Base-by-base conservation (phyloP, 2,329 filamentous ascomycete species). In the Aquanectria penicillioides region DNA sequence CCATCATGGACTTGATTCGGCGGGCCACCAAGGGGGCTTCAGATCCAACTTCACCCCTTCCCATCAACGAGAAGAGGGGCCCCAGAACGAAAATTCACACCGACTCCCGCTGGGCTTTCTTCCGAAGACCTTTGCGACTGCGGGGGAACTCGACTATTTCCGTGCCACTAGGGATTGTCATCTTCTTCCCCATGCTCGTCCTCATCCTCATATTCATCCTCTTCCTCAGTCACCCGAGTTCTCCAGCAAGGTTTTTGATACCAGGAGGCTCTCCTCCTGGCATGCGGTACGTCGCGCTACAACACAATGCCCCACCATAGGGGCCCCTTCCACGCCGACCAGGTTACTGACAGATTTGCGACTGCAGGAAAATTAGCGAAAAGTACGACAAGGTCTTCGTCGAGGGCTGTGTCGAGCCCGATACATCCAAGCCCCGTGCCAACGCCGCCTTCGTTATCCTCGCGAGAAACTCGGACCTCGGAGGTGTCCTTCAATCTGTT, bases 351-450 rank as follows among this genome's bases (percentile, higher is more conserved):
- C 53, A 15, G 6, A 5, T 15, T 37, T 51, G 15, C 40, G 17
- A 13, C 31, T 65, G 71, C 73, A 97, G 94, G 69, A 94, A 93
- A 87, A 99, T 99, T 70, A 97, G 91, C 79, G 95, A 98, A 79
- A 92, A 96, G 71, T 88, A 98, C 78, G 95, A 99, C 79, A 97
- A 97, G 78, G 93, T 97, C 48, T 99, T 99, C 71, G 91, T 93
- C 47, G 91, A 89, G 31, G 95, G 95, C 65, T 99, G 95, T 75
- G 85, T 92, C 70, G 89, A 94, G 67, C 89, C 91, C 44, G 90
- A 96, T 71, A 91, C 89, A 28, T 88, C 86, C 66, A 84, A 88
- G 61, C 92, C 93, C 36, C 87, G 93, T 72, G 95, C 92, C 67
- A 99, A 98, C 73, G 95, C 92, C 60, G 94, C 93, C 22, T 97